Conservation (phyloP, 768 basidiomycete species). For the Epithele typhae region DNA sequence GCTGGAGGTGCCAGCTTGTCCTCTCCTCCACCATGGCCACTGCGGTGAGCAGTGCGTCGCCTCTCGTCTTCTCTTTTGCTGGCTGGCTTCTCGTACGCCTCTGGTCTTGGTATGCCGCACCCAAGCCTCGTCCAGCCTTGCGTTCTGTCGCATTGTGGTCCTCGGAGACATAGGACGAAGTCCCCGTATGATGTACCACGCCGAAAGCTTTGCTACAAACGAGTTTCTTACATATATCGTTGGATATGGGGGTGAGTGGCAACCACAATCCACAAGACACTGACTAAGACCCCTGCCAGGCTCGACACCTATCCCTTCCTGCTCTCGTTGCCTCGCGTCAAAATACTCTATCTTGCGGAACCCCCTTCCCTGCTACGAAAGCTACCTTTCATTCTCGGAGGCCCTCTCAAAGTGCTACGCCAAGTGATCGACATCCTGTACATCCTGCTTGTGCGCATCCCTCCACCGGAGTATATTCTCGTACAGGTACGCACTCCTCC, state of each 20-base stretch:
- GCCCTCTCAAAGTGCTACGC: slow-evolving; percentile 74
- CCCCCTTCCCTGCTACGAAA: slow-evolving; percentile 49
- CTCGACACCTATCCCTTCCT: slow-evolving; percentile 76
- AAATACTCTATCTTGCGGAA: slow-evolving; percentile 62
- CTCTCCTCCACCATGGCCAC: slow-evolving; percentile 9
- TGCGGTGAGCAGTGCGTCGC: neutral
- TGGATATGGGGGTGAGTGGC: slow-evolving; percentile 72
- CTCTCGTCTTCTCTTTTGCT: too few relatives aligned
- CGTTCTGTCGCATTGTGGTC: slow-evolving; percentile 85
- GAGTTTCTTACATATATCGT: slow-evolving; percentile 77
- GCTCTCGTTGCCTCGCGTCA: slow-evolving; percentile 58
- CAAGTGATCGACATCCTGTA: slow-evolving; percentile 64
- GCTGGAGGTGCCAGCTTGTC: too few relatives aligned
- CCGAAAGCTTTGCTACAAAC: slow-evolving; percentile 82
- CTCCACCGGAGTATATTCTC: slow-evolving; percentile 76
- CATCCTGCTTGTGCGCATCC: slow-evolving; percentile 55
- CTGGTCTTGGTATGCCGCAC: slow-evolving; percentile 6
- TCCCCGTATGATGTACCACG: slow-evolving; percentile 99
- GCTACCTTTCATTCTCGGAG: slow-evolving; percentile 67
- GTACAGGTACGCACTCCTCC: slow-evolving; percentile 61
- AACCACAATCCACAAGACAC: neutral
- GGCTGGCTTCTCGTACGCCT: neutral
- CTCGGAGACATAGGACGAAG: slow-evolving; percentile 94
- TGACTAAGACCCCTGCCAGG: too few relatives aligned
- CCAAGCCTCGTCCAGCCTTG: slow-evolving; percentile 25